These are phyloP conservation scores for Thalassiosira exigua DNA, from an alignment of 352 stramenopile species.

Conservation along the genomic window DNA sequence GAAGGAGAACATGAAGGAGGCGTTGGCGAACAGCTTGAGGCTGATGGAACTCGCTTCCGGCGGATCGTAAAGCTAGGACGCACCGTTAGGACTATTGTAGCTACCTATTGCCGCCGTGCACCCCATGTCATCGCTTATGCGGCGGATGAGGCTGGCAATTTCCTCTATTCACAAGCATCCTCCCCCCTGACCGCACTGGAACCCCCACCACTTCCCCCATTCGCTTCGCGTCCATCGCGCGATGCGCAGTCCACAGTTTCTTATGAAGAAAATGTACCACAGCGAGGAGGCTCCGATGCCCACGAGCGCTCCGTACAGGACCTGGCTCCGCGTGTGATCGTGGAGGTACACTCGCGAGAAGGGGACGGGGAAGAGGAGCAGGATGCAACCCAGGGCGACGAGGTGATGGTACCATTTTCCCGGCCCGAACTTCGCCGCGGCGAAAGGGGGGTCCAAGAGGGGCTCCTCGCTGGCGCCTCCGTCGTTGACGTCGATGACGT, in stretches of 20 bases:
- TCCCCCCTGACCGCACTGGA: constrained; percentile 10
- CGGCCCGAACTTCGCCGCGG: neutral
- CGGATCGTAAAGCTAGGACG: no score
- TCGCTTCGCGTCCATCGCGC: constrained; percentile 4
- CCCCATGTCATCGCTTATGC: no score
- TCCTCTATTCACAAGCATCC: no score
- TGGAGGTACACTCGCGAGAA: constrained; percentile 54
- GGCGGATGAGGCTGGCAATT: no score
- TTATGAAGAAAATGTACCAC: constrained; percentile 43
- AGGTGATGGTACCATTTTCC: constrained; percentile 37
- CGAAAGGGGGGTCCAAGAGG: neutral
- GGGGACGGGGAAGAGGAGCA: constrained; percentile 48
- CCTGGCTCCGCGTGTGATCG: constrained; percentile 49
- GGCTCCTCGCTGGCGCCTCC: constrained; percentile 1
- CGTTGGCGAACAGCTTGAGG: constrained; percentile 51
- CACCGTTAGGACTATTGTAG: no score
- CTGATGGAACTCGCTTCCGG: constrained; percentile 56
- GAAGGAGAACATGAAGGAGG: constrained; percentile 57
- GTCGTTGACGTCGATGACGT: neutral
- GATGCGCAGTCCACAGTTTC: constrained; percentile 18
- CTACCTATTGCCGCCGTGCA: no score
- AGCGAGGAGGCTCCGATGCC: constrained; percentile 27
- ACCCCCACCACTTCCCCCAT: constrained; percentile 41
- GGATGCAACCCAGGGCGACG: constrained; percentile 32
- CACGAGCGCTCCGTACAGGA: constrained; percentile 36